Percentiles rank a stretch among this genome's conserved stretches.
phyloP scores from a whole-genome alignment of 306 rosid genomes.

The Astragalus membranaceus region DNA sequence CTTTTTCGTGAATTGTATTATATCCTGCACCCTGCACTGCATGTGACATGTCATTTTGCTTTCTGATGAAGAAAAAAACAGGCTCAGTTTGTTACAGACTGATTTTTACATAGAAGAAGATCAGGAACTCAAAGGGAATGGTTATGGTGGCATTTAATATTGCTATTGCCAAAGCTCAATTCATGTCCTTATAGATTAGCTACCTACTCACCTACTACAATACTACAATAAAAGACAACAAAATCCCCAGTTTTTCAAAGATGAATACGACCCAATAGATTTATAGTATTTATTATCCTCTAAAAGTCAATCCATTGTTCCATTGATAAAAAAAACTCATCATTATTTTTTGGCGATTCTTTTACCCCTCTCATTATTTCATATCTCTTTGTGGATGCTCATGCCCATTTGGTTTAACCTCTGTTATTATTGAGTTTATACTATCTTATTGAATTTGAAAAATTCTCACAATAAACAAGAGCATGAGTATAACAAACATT shows the following conservation, averaged over 20 bases:
- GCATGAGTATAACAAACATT: too few relatives aligned
- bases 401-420: not conserved
- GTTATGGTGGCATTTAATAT: slow-evolving; percentile 8
- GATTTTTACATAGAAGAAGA: not conserved
- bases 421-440: too few relatives aligned
- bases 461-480: too few relatives aligned
- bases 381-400: not conserved
- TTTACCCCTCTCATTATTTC: not conserved
- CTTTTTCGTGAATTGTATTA: not conserved
- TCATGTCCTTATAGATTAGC: not conserved
- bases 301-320: slow-evolving; percentile 9
- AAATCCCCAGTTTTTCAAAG: not conserved
- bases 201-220: not conserved
- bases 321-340: not conserved
- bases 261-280: slow-evolving; percentile 4
- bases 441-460: too few relatives aligned
- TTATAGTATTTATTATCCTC: not conserved
- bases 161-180: not conserved
- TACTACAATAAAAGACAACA: slow-evolving; percentile 2
- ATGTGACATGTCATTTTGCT: not conserved
- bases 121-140: slow-evolving; percentile 6
- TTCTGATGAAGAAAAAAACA: slow-evolving; percentile 1
- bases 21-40: not conserved
- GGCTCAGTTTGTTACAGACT: not conserved
- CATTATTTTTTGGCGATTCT: not conserved